These are phyloP conservation scores for Auriscalpium microsporum DNA, from an alignment of 768 basidiomycete species.

Conservation along the genomic window DNA sequence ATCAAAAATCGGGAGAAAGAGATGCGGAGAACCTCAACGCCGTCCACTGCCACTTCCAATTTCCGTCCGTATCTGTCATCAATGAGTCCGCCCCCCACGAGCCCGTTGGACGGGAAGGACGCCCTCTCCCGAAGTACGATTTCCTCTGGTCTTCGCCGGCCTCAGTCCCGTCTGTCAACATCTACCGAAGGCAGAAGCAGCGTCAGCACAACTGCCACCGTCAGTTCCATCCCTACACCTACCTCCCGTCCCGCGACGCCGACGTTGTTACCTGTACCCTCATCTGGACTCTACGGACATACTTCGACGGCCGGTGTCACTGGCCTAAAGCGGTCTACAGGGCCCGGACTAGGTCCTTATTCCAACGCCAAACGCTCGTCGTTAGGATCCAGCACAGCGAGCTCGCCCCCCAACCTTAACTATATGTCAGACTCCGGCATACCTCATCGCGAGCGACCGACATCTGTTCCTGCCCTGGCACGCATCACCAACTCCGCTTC, in stretches of 20 bases:
- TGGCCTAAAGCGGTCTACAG: constrained; percentile 54
- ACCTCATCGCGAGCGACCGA: constrained; percentile 2
- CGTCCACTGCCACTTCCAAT: constrained; percentile 33
- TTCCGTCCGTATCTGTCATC: constrained; percentile 42
- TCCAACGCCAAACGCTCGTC: constrained; percentile 51
- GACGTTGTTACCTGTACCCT: constrained; percentile 67
- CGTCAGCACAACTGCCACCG: constrained; percentile 43
- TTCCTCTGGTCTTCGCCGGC: constrained; percentile 46
- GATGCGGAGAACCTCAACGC: constrained; percentile 35
- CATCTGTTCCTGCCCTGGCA: not conserved
- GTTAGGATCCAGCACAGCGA: constrained; percentile 39
- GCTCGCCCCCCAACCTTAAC: constrained; percentile 17
- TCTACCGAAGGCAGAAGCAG: constrained; percentile 36
- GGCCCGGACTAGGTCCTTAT: constrained; percentile 32
- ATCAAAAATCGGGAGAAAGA: constrained; percentile 48
- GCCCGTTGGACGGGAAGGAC: constrained; percentile 36
- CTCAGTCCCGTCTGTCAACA: constrained; percentile 66
- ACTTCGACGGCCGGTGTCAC: constrained; percentile 25
- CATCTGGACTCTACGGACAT: constrained; percentile 38
- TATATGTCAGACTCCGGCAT: constrained; percentile 9
- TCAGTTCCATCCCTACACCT: constrained; percentile 57
- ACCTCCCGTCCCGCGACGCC: constrained; percentile 68
- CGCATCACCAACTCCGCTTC: not conserved
- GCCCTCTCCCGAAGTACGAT: constrained; percentile 33
- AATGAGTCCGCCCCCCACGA: constrained; percentile 33